Conservation (phyloP, 129 eudicot genomes). For the Centella asiatica region DNA sequence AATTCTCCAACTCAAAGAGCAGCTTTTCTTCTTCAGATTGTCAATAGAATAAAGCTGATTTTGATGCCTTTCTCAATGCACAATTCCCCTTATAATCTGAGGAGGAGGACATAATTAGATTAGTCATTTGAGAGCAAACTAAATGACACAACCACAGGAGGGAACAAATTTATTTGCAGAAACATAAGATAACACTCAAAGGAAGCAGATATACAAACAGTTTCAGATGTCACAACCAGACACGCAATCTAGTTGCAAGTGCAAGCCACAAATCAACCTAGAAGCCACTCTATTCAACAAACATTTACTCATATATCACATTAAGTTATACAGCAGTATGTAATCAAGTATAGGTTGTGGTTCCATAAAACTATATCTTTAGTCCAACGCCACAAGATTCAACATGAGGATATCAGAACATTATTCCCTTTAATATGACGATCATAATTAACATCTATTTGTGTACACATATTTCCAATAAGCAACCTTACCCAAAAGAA, state of each 20-base stretch:
- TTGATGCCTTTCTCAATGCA: constrained; percentile 24
- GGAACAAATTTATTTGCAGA: background rate
- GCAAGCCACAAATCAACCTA: background rate
- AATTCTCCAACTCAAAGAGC: constrained; percentile 29
- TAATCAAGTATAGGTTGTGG: background rate
- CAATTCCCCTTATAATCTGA: constrained; percentile 34
- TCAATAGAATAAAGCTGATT: constrained; percentile 13
- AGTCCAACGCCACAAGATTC: background rate
- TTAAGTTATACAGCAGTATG: background rate
- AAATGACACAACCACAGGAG: background rate
- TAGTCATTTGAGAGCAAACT: constrained; percentile 8
- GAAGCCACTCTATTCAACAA: background rate
- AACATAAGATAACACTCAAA: background rate
- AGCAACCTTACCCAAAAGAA: too few relatives aligned
- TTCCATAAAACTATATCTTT: background rate
- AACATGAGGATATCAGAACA: background rate
- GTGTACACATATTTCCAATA: too few relatives aligned
- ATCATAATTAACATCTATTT: too few relatives aligned
- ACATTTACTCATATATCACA: background rate
- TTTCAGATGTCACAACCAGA: background rate
- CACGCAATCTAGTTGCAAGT: background rate
- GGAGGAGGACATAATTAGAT: constrained; percentile 19
- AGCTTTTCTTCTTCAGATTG: constrained; percentile 27
- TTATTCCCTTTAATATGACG: background rate
- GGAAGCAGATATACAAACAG: background rate